phyloP scores from a whole-genome alignment of 1,139 yeast genomes.

The Diutina scorzettiae region DNA sequence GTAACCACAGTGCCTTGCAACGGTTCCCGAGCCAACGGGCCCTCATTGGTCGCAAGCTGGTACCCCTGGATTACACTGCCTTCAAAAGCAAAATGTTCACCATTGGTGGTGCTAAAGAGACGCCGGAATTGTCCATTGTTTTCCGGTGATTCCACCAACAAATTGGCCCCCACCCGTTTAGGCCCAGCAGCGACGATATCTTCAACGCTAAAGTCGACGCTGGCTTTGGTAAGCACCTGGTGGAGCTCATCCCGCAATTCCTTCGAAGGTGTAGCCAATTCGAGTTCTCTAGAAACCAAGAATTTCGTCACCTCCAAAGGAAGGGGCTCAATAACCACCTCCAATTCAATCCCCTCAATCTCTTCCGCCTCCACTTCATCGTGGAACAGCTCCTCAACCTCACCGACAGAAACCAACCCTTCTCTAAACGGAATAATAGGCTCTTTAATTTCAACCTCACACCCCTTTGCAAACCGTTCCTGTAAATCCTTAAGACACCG shows the following conservation, averaged over 20 bases:
- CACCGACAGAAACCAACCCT: constrained; percentile 36
- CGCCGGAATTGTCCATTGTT: constrained; percentile 22
- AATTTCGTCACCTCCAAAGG: constrained; percentile 39
- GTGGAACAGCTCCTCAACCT: constrained; percentile 13
- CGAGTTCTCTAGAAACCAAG: constrained; percentile 34
- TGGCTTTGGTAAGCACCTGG: constrained; percentile 5
- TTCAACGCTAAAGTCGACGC: constrained; percentile 19
- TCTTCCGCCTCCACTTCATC: constrained; percentile 19
- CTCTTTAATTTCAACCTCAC: constrained; percentile 75
- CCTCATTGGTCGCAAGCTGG: constrained; percentile 70
- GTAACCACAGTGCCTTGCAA: constrained; percentile 67
- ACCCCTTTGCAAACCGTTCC: constrained; percentile 79
- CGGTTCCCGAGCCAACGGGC: constrained; percentile 84
- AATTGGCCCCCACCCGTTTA: constrained; percentile 62
- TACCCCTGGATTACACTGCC: constrained; percentile 72
- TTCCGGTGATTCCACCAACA: constrained; percentile 46
- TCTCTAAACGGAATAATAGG: constrained; percentile 95
- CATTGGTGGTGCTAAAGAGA: constrained; percentile 10
- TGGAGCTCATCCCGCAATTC: constrained; percentile 7
- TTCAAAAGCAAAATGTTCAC: constrained; percentile 36
- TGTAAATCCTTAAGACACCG: constrained; percentile 80
- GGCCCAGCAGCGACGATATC: constrained; percentile 68
- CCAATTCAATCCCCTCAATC: constrained; percentile 21
- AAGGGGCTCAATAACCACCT: constrained; percentile 45
- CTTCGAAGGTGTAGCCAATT: constrained; percentile 14